Evolutionary conservation across 2,329 filamentous ascomycete genomes (phyloP), one percentile per base, ranked within the genome.

Genomic region (Elsinoe batatas): DNA sequence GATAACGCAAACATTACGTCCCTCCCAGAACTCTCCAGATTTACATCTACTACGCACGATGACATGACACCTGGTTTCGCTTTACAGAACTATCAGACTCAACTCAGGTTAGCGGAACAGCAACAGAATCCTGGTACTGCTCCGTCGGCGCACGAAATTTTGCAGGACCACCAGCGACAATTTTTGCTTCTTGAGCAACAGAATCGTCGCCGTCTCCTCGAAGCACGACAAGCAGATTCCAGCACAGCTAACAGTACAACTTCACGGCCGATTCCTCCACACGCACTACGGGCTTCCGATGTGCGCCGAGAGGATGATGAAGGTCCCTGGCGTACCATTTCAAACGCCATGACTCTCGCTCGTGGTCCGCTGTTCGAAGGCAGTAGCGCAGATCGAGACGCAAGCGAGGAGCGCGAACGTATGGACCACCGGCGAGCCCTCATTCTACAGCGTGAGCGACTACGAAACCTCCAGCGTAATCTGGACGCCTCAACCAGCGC

Each of bases 321-420:
- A 47, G 67, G 67, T 46, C 72, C 74, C 8, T 76, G 74, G 74
- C 72, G 71, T 42, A 74, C 71, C 3, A 76, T 76, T 43, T 71
- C 76, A 62, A 72, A 72, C 37, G 73, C 73, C 35, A 70, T 76
- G 62, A 60, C 58, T 5, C 58, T 64, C n/a, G 67, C 69, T 10
- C 68, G 69, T 6, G 67, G 66, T 18, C 67, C 62, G 58, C 64
- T 68, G 3, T 68, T 68, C 54, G 67, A 69, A 58, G 58, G 60
- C 51, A 60, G 61, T 13, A 60, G 60, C 17, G 58, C 59, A 10
- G 64, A 63, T 2, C 58, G 57, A 38, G 54, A 61, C n/a, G 56
- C 61, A 43, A 56, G 58, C 56, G 59, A 59, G 26, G 60, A 53
- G 18, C 60, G 58, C 42, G 58, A 58, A 7, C 57, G 60, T 3